Base-by-base conservation (phyloP, 352 stramenopile genomes). In the Phytopythium boreale region DNA sequence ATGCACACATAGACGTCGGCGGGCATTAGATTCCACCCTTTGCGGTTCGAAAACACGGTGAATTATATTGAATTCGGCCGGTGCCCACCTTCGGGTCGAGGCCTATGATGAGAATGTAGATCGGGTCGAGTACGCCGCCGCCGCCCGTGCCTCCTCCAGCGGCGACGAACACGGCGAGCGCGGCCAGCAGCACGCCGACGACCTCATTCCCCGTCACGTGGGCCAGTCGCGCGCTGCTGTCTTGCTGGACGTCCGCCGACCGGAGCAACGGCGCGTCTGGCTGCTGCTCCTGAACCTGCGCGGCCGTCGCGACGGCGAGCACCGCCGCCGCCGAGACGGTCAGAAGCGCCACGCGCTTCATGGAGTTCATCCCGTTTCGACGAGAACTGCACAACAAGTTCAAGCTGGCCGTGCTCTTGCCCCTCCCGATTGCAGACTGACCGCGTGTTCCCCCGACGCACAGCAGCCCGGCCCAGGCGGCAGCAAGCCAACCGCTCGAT, bases 31-130 rank as follows among this genome's bases (percentile, higher is more conserved):
- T 44, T 27, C 24, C 22, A 55, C 36, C 39, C 37, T 41, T 36
- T 22, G 36, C 46, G 24, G 31, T 24, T 57, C 24, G 37, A 53
- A 51, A 49, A 9, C 10, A 7, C 46, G 6, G 10, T 34, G 46
- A 34, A n/a, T 17, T 27, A 17, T 22, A 11, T 34, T 10, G 15
- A 41, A 31, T 52, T 50, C 20, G 10, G 5, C 51, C 14, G n/a
- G 14, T 70, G 52, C 22, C 24, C 31, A 79, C 78, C 65, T 85
- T 98, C 9, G 95, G 89, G 29, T 82, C 74, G 49, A 99, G 97
- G 11, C 80, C 80, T 69, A 98, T 88, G 47, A 98, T 83, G 24
- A 99, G 77, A 56, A 98, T 98, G 75, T 98, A 98, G 67, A 99
- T 97, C 26, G 97, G 96, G 49, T 98, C 93, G 15, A 99, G 70